phyloP scores from a whole-genome alignment of 106 monocot genomes.

The Allium cepa region DNA sequence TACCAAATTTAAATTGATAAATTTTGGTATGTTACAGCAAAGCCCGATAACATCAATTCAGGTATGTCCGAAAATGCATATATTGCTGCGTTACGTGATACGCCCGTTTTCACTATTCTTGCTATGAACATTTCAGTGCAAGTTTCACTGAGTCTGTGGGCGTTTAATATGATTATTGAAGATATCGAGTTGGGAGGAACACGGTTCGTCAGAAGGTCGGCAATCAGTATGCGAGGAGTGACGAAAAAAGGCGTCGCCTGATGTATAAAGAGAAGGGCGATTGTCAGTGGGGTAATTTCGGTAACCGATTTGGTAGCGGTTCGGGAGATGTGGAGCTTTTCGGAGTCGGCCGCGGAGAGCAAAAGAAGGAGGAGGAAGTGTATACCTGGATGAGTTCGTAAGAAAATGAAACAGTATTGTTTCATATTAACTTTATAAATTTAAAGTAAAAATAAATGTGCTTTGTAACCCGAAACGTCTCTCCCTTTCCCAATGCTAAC shows the following conservation, averaged over 20 bases:
- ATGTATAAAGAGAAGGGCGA: conserved; percentile 52
- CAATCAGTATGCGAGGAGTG: conserved; percentile 30
- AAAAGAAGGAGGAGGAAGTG: too few species aligned
- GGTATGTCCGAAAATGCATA: conserved; percentile 74
- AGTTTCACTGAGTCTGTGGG: conserved; percentile 72
- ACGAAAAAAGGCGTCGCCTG: conserved; percentile 41
- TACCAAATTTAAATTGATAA: too few species aligned
- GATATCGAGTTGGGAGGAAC: conserved; percentile 18
- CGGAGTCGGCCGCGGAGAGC: conserved; percentile 66
- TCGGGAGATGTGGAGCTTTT: conserved; percentile 34
- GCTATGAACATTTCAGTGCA: conserved; percentile 85
- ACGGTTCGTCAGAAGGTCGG: conserved; percentile 28
- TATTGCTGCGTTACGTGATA: conserved; percentile 26
- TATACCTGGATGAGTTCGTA: too few species aligned
- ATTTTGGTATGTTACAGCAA: too few species aligned
- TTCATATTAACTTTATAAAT: too few species aligned
- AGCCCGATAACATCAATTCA: conserved; percentile 72
- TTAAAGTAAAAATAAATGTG: too few species aligned
- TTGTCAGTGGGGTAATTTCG: conserved; percentile 35
- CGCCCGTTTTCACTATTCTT: conserved; percentile 35
- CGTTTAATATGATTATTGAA: conserved; percentile 54
- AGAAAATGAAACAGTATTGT: too few species aligned
- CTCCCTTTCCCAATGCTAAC: too few species aligned
- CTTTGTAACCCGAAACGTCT: too few species aligned
- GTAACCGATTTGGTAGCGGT: conserved; percentile 14